Conservation (phyloP, 1,284 basidiomycete genomes). For the Ceratorhiza oryzae-sativae region DNA sequence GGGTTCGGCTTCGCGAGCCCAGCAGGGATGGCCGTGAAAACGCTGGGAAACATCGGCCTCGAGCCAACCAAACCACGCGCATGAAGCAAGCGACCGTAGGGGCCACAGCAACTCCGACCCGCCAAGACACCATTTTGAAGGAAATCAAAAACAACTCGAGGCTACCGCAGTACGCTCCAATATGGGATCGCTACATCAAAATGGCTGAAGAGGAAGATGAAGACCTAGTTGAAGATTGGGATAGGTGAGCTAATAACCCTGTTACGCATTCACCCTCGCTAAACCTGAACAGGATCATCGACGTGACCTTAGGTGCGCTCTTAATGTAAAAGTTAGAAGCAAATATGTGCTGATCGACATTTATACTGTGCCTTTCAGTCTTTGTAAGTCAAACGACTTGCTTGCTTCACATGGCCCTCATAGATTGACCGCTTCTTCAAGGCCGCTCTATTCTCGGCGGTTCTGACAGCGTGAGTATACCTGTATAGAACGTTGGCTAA, state of each 20-base stretch:
- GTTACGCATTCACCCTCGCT: neutral
- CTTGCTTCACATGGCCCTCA: too few relatives aligned
- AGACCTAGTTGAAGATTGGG: constrained; percentile 19
- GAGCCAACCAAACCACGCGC: too few relatives aligned
- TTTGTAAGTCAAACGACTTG: neutral
- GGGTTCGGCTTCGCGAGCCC: too few relatives aligned
- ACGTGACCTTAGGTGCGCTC: constrained; percentile 1
- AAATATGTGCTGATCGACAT: neutral
- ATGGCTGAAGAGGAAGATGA: neutral
- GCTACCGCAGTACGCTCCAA: too few relatives aligned
- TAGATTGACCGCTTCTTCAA: neutral
- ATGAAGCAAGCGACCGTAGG: too few relatives aligned
- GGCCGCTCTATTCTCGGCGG: constrained; percentile 21
- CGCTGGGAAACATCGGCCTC: too few relatives aligned
- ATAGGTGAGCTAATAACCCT: neutral
- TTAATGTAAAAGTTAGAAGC: neutral
- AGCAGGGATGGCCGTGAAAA: too few relatives aligned
- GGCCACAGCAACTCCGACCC: too few relatives aligned
- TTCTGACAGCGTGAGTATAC: neutral
- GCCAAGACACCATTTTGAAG: too few relatives aligned
- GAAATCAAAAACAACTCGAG: constrained; percentile 8
- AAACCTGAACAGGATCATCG: neutral
- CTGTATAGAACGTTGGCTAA: neutral
- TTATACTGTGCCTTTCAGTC: neutral
- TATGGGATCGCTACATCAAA: constrained; percentile 28